These are phyloP conservation scores for Aspergillus aculeatus DNA, from an alignment of 2,329 filamentous ascomycete genomes.

Conservation along the genomic window DNA sequence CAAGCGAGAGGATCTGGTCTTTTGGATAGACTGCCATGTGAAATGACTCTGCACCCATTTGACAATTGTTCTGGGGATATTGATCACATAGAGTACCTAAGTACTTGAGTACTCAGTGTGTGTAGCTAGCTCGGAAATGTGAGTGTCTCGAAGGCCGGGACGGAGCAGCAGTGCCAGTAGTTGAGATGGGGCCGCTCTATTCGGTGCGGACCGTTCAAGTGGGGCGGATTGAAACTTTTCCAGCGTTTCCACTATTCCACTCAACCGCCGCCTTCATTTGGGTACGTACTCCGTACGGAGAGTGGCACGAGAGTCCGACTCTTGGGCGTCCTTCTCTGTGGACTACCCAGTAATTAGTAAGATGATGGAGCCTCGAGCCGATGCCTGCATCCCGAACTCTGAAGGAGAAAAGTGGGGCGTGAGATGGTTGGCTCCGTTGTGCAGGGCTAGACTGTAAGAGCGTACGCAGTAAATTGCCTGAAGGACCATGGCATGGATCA, in stretches of 20 bases:
- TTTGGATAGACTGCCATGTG: too few species aligned
- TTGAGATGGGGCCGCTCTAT: constrained; percentile 15
- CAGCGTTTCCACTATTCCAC: not conserved
- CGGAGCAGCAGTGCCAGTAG: constrained; percentile 2
- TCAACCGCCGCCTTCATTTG: not conserved
- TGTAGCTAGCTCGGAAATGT: not conserved
- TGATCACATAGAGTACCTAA: not conserved
- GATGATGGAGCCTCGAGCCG: not conserved
- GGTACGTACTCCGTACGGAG: not conserved
- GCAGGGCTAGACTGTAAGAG: not conserved
- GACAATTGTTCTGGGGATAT: not conserved
- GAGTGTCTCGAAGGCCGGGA: not conserved
- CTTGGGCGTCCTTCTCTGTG: not conserved
- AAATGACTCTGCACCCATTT: not conserved
- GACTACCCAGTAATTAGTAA: too few species aligned
- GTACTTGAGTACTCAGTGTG: not conserved
- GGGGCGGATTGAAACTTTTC: constrained; percentile 9
- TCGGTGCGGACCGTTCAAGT: constrained; percentile 21
- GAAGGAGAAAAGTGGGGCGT: not conserved
- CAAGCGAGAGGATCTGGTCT: too few species aligned
- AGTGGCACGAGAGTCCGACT: not conserved
- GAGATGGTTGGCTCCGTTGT: not conserved
- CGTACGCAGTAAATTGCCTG: constrained; percentile 5
- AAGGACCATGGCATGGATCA: constrained; percentile 1
- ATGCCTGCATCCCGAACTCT: not conserved